A percentile compares a stretch with the other conserved stretches of the same genome.
phyloP scores from a whole-genome alignment of 108 stramenopile species.

The Skeletonema potamos region DNA sequence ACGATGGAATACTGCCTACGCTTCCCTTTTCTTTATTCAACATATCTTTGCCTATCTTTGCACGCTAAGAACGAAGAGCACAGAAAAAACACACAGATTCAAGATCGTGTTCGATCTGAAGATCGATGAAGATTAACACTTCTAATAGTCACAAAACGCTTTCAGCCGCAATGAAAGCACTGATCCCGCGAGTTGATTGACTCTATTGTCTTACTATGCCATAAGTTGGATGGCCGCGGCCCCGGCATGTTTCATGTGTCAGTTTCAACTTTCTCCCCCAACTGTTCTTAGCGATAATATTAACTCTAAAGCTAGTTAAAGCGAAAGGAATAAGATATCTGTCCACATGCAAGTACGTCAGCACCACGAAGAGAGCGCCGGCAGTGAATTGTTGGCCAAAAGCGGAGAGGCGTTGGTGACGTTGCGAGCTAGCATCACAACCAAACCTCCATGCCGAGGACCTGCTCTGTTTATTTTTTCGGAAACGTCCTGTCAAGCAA shows the following conservation, averaged over 20 bases:
- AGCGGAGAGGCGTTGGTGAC: not conserved
- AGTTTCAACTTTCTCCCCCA: no score
- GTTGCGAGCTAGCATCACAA: not conserved
- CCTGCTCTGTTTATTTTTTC: not conserved
- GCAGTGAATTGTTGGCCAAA: no score
- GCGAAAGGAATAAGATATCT: not conserved
- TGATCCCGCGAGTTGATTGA: not conserved
- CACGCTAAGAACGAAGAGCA: no score
- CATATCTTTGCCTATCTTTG: no score
- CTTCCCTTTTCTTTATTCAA: not conserved
- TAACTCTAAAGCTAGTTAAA: no score
- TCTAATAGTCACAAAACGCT: no score
- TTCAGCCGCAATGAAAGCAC: not conserved
- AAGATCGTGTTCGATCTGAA: no score
- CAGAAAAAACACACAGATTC: no score
- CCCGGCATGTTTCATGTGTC: not conserved
- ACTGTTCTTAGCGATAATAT: not conserved
- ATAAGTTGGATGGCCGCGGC: no score
- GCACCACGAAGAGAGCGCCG: no score
- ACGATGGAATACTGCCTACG: not conserved
- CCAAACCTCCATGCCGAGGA: not conserved
- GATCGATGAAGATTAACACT: no score
- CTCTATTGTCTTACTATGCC: no score
- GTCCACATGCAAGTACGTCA: not conserved
- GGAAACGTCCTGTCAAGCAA: not conserved